Evolutionary conservation across 2,329 filamentous ascomycete species (phyloP).

Genomic region (Aspergillus novoparasiticus): DNA sequence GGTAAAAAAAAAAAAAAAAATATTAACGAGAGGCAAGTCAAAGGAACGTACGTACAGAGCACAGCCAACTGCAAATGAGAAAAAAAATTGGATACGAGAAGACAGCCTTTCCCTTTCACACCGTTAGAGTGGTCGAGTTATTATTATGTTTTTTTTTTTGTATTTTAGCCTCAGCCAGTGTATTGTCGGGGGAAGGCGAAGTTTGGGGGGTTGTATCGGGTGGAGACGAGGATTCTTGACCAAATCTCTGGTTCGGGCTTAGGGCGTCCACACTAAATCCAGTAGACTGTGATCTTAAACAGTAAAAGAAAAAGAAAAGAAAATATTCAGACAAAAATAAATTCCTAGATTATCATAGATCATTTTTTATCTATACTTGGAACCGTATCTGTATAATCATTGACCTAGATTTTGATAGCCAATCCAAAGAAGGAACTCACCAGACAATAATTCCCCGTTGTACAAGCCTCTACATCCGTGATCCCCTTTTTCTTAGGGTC

Average conservation of each 20-base stretch:
- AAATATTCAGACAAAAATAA: conserved; percentile 2
- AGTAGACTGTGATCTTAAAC: background rate
- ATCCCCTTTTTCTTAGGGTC: background rate
- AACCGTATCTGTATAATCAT: background rate
- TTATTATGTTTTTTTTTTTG: background rate
- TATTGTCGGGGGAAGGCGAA: background rate
- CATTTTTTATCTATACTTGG: conserved; percentile 4
- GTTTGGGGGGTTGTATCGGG: background rate
- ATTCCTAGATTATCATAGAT: background rate
- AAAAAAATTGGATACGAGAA: background rate
- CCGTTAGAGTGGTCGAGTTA: background rate
- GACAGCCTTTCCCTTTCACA: background rate
- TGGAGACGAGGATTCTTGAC: background rate
- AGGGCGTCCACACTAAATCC: background rate
- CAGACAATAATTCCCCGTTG: background rate
- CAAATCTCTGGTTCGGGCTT: background rate
- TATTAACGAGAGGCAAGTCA: background rate
- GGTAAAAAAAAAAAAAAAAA: conserved; percentile 4
- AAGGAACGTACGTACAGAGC: conserved; percentile 1
- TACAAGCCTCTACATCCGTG: background rate
- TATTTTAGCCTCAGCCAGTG: background rate
- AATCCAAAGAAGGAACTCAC: background rate
- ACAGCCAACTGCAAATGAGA: conserved; percentile 2
- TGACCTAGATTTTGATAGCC: background rate
- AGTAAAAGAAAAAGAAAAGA: background rate